These are phyloP conservation scores for Leccinum solheimii DNA, from an alignment of 1,284 basidiomycete species.

Conservation along the genomic window DNA sequence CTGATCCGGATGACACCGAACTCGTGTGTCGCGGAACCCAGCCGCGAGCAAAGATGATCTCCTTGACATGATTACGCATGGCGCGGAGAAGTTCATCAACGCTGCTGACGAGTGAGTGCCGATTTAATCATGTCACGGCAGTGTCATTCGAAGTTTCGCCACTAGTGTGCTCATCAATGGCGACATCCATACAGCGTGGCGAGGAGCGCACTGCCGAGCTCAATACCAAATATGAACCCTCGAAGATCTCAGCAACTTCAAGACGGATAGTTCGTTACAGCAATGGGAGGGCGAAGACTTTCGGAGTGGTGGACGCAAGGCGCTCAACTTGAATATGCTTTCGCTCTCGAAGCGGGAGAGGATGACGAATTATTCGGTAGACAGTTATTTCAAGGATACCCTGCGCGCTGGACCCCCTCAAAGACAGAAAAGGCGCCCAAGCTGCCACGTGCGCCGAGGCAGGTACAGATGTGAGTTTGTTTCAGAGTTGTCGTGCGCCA, in stretches of 20 bases:
- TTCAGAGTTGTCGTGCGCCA: neutral
- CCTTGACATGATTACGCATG: conserved; percentile 98
- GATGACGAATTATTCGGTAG: conserved; percentile 94
- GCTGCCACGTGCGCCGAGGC: conserved; percentile 86
- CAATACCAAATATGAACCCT: conserved; percentile 92
- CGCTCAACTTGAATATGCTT: conserved; percentile 78
- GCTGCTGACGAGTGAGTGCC: conserved; percentile 58
- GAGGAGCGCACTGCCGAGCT: conserved; percentile 90
- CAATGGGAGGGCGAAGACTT: conserved; percentile 99
- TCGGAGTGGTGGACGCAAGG: conserved; percentile 67
- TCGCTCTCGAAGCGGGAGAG: conserved; percentile 95
- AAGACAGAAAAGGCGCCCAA: conserved; percentile 86
- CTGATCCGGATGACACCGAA: neutral
- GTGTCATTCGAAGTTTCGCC: neutral
- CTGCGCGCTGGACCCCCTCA: conserved; percentile 71
- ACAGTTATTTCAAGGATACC: conserved; percentile 92
- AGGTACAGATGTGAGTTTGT: conserved; percentile 70
- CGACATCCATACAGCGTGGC: conserved; percentile 89
- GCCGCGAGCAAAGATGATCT: conserved; percentile 96
- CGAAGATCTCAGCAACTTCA: conserved; percentile 97
- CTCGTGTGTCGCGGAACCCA: conserved; percentile 26
- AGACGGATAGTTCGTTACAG: conserved; percentile 85
- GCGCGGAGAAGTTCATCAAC: conserved; percentile 96
- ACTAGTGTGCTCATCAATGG: conserved; percentile 79
- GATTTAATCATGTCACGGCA: neutral